Conservation (phyloP, 2,329 filamentous ascomycete genomes). For the Sarocladium kiliense region DNA sequence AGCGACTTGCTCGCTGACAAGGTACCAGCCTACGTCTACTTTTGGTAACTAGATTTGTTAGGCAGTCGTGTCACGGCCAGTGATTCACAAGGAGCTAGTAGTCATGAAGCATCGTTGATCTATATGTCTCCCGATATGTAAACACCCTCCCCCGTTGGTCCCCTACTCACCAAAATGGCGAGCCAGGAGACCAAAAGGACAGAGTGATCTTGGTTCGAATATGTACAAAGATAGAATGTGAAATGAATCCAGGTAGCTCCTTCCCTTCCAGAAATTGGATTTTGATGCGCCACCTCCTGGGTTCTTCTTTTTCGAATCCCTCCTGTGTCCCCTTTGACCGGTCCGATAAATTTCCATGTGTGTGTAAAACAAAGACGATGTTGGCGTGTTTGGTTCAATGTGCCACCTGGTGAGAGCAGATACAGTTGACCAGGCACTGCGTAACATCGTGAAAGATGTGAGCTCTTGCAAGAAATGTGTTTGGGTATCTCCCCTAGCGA, state of each 20-base stretch:
- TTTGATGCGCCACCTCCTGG: not conserved
- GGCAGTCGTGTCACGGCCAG: no score
- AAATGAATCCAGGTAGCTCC: not conserved
- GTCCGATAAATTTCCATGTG: not conserved
- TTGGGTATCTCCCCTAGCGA: conserved; percentile 28
- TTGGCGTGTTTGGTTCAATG: not conserved
- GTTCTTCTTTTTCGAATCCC: not conserved
- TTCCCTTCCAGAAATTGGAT: not conserved
- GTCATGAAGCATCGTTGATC: conserved; percentile 8
- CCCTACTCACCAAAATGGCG: not conserved
- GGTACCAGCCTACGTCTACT: no score
- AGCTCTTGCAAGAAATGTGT: conserved; percentile 9
- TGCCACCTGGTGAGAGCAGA: no score
- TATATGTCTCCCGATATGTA: not conserved
- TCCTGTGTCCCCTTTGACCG: not conserved
- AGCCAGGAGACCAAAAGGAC: not conserved
- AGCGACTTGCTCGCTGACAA: no score
- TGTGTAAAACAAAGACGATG: not conserved
- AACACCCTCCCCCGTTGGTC: not conserved
- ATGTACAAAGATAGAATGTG: conserved; percentile 3
- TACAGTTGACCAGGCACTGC: not conserved
- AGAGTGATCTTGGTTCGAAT: not conserved
- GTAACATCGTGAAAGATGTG: not conserved
- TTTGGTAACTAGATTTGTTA: no score
- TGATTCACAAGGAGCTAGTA: not conserved